These are phyloP conservation scores for Geotrichum armillariae DNA, from an alignment of 1,139 yeast genomes.

Conservation along the genomic window DNA sequence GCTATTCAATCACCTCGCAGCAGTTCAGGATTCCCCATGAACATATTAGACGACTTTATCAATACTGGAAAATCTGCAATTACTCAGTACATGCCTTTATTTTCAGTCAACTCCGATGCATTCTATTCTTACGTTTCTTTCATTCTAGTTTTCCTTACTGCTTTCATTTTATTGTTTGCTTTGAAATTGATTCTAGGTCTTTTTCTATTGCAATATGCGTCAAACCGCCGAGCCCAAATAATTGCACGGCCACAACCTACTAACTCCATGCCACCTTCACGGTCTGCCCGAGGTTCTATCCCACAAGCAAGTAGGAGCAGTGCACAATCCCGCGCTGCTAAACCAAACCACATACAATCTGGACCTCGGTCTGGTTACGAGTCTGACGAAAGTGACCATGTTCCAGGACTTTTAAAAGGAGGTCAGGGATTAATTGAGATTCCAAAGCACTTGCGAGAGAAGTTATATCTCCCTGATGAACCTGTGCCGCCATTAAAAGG, in stretches of 20 bases:
- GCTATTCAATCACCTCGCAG: neutral
- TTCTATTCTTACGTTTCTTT: constrained; percentile 13
- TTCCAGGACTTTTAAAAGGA: constrained; percentile 31
- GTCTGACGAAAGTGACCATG: constrained; percentile 25
- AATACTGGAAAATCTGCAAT: neutral
- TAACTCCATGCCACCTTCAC: neutral
- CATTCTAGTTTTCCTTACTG: constrained; percentile 11
- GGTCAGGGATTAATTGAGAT: constrained; percentile 43
- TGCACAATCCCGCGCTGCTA: neutral
- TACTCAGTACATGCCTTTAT: neutral
- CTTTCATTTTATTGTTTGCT: constrained; percentile 39
- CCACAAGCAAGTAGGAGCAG: neutral
- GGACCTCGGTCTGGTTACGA: constrained; percentile 16
- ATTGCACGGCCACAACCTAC: constrained; percentile 4
- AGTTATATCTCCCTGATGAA: constrained; percentile 38
- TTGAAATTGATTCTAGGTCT: constrained; percentile 56
- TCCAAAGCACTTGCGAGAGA: constrained; percentile 39
- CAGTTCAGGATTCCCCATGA: constrained; percentile 1
- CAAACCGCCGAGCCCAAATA: constrained; percentile 11
- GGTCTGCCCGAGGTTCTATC: neutral
- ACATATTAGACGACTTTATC: constrained; percentile 5
- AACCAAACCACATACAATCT: neutral
- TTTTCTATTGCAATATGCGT: constrained; percentile 48
- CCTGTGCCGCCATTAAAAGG: constrained; percentile 26
- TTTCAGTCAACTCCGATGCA: constrained; percentile 5